Evolutionary conservation across 495 filamentous ascomycete species (phyloP).

Genomic region (Tirmania nivea): DNA sequence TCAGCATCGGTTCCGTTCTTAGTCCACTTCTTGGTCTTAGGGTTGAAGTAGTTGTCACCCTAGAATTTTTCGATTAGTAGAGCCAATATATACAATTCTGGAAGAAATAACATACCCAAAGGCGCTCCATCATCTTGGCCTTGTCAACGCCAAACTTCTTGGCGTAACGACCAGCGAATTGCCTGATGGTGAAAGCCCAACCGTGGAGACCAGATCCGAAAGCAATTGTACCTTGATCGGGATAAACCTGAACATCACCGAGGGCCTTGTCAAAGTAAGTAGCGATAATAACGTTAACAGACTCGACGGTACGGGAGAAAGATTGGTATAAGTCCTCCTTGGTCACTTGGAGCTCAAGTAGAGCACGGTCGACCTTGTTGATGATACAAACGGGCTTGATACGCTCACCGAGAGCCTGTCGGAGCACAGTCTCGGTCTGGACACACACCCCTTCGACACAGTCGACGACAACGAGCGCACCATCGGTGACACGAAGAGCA

Average conservation of each 20-base stretch:
- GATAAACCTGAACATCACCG: conserved; percentile 96
- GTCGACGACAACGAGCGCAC: conserved; percentile 98
- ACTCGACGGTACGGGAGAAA: conserved; percentile 97
- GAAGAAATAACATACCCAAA: conserved; percentile 47
- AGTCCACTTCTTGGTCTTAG: conserved; percentile 99
- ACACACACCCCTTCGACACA: conserved; percentile 98
- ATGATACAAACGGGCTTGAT: conserved; percentile 99
- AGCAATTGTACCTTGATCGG: conserved; percentile 84
- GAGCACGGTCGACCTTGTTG: conserved; percentile 99
- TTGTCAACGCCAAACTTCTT: conserved; percentile 99
- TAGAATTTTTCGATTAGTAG: conserved; percentile 13
- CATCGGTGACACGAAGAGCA: conserved; percentile 98
- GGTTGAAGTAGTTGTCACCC: conserved; percentile 99
- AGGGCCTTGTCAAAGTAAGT: conserved; percentile 95
- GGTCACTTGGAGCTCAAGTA: conserved; percentile 90
- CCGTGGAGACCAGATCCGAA: conserved; percentile 99
- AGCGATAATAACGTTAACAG: conserved; percentile 97
- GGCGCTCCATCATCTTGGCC: conserved; percentile 99
- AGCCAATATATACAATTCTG: too few relatives aligned
- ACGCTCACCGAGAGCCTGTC: conserved; percentile 97
- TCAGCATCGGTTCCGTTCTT: conserved; percentile 50
- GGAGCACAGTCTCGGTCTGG: conserved; percentile 98
- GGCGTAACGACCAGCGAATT: conserved; percentile 89
- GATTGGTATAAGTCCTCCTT: conserved; percentile 99
- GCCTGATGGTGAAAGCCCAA: conserved; percentile 98